phyloP scores from a whole-genome alignment of 148 eudicot species.

The Camellia lanceoleosa region DNA sequence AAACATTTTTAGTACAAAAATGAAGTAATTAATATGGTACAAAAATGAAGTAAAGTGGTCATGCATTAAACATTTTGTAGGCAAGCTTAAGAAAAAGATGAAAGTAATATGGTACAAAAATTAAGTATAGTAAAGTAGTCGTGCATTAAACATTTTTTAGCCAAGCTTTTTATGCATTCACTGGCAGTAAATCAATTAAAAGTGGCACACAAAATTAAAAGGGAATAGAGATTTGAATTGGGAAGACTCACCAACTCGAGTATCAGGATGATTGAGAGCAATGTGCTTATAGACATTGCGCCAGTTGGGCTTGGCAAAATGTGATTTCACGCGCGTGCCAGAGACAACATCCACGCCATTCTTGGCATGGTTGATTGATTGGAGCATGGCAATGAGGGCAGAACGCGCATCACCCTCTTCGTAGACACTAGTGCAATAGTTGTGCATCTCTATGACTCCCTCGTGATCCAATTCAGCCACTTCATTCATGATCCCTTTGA shows the following conservation, averaged over 20 bases:
- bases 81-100: too few relatives aligned
- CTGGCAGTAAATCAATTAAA: too few relatives aligned
- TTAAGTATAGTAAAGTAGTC: too few relatives aligned
- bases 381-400: conserved; percentile 52
- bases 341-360: conserved; percentile 54
- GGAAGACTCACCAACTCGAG: conserved; percentile 34
- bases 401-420: conserved; percentile 56
- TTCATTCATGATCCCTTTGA: conserved; percentile 54
- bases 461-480: conserved; percentile 40
- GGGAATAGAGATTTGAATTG: background rate
- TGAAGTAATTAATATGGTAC: too few relatives aligned
- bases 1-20: too few relatives aligned
- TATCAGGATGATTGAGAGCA: conserved; percentile 41
- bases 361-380: conserved; percentile 49
- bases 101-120: too few relatives aligned
- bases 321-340: conserved; percentile 48
- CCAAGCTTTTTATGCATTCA: background rate
- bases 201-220: background rate
- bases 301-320: conserved; percentile 58
- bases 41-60: too few relatives aligned
- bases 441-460: conserved; percentile 54
- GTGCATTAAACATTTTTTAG: too few relatives aligned
- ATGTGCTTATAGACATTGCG: conserved; percentile 47
- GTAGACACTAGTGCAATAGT: conserved; percentile 52
- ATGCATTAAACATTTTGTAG: too few relatives aligned